Evolutionary conservation across 257 asterid species (phyloP), one percentile per base, ranked within the genome.

Genomic region (Gentiana macrophylla): DNA sequence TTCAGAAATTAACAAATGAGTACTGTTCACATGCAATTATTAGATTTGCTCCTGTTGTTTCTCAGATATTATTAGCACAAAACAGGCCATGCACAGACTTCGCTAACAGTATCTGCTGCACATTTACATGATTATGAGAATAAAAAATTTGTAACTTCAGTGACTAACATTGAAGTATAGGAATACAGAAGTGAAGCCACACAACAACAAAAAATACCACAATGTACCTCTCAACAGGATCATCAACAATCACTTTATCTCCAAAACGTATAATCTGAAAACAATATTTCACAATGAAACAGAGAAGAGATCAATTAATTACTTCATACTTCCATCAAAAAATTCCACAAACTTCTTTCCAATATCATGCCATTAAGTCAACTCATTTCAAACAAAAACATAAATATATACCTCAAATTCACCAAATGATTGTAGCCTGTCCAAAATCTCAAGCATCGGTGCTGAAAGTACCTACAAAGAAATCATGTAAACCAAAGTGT

Each of bases 401-500:
- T 15, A 3, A 37, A 63, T 6, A 37, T 38, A 61, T 66, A 91
- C 98, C 86, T 87, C 84, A 55, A 87, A 91, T 70, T 91, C 98
- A 8, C 98, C 98, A 52, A 84, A 91, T 3, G 92, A 69, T 75
- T 91, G 81, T 6, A 91, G 64, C 64, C 98, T 78, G 68, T 87
- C 95, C 73, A 91, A 75, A 77, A 91, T 91, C 83, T 91, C 79
- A 75, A 70, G 67, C 98, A 87, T 87, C 49, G 98, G 98, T 2
- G 83, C 92, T 0, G 94, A 87, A 37, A 79, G 73, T 4, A 82
- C 90, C 95, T 91, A 53, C 24, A 67, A 47, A 49, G 32, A 5
- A 63, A 15, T 47, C 15, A 38, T 10, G 12, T 12, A n/a, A 61
- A 12, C 13, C 38, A 61, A 32, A 36, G 12, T 5, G 53, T 38